Evolutionary conservation across 257 asterid genomes (phyloP).

Genomic region (Lithospermum erythrorhizon): DNA sequence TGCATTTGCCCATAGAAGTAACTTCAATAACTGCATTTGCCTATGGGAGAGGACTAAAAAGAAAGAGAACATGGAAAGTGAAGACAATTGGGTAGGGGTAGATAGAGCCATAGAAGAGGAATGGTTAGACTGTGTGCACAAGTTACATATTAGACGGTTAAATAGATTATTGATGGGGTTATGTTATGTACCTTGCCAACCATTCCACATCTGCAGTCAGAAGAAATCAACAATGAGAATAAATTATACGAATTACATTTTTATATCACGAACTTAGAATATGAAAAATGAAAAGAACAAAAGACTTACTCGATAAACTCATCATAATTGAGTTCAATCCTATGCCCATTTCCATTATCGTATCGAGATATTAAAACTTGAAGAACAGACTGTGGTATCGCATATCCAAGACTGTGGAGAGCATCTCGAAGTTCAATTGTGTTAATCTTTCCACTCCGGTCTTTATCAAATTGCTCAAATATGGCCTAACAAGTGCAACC

Average conservation of each 20-base stretch:
- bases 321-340: constrained; percentile 58
- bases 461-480: constrained; percentile 71
- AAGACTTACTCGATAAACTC: constrained; percentile 70
- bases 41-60: neutral
- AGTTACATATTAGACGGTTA: too few species aligned
- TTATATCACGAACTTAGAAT: neutral
- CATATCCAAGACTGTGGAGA: constrained; percentile 63
- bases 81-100: too few species aligned
- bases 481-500: constrained; percentile 35
- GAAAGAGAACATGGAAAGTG: neutral
- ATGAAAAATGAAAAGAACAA: constrained; percentile 1
- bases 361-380: constrained; percentile 67
- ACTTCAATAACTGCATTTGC: too few species aligned
- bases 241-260: neutral
- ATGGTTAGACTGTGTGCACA: too few species aligned
- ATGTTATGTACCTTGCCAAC: constrained; percentile 75
- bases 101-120: neutral
- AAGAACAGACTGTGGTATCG: constrained; percentile 64
- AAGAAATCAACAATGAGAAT: neutral
- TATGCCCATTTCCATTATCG: constrained; percentile 50
- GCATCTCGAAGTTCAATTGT: constrained; percentile 67
- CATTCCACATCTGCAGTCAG: constrained; percentile 81
- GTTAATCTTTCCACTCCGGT: constrained; percentile 75
- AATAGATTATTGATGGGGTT: neutral
- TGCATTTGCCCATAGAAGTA: neutral